phyloP scores from a whole-genome alignment of 2,329 filamentous ascomycete genomes.

The Bipolaris sorokiniana region DNA sequence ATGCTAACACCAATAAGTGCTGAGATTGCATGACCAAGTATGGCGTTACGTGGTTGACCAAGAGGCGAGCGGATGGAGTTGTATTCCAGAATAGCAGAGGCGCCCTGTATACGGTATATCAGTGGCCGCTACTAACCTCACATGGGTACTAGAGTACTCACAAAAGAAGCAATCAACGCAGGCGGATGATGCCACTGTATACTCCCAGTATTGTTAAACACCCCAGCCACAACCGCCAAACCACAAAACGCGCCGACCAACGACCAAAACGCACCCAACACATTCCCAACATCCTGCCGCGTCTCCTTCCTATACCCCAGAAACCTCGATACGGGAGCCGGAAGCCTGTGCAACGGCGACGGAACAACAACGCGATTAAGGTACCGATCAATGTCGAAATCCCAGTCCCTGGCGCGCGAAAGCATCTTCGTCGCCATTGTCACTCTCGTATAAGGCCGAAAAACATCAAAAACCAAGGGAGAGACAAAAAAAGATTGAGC shows the following conservation, averaged over 20 bases:
- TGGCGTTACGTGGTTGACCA: constrained; percentile 55
- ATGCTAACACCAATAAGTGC: constrained; percentile 54
- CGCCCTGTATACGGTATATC: constrained; percentile 43
- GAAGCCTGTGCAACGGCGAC: constrained; percentile 68
- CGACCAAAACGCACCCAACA: constrained; percentile 52
- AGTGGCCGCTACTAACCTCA: constrained; percentile 1
- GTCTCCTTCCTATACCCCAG: constrained; percentile 57
- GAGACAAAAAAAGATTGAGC: too few relatives aligned
- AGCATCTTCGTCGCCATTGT: neutral
- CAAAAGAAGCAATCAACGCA: constrained; percentile 53
- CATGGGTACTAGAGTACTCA: constrained; percentile 25
- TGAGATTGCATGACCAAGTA: constrained; percentile 55
- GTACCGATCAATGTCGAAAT: constrained; percentile 79
- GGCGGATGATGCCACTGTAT: constrained; percentile 51
- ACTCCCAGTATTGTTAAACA: constrained; percentile 50
- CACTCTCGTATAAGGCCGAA: neutral
- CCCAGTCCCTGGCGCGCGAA: constrained; percentile 35
- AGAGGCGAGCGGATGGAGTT: constrained; percentile 55
- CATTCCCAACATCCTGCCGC: constrained; percentile 50
- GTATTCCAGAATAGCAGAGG: constrained; percentile 57
- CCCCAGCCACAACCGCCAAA: constrained; percentile 50
- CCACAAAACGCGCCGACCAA: constrained; percentile 54
- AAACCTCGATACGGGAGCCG: constrained; percentile 69
- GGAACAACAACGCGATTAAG: constrained; percentile 73
- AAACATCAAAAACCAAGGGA: too few relatives aligned